Base-by-base conservation (phyloP, 164 flowering plant genomes). In the Tetrastigma voinierianum region DNA sequence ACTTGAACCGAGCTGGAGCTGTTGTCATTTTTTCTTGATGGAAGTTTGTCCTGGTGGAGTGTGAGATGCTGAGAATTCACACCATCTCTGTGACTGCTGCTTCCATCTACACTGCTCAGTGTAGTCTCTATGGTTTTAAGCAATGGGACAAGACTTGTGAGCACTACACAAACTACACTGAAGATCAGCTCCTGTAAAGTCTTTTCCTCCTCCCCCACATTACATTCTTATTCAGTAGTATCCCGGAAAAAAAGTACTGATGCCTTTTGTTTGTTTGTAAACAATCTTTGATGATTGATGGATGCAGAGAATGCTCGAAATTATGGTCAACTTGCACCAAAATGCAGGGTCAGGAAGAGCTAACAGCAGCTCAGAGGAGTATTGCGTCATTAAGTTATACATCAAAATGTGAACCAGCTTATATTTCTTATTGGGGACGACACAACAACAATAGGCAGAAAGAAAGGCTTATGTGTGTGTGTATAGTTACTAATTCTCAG, bases 31-130 rank as follows among this genome's bases (percentile, higher is more conserved):
- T n/a, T 82, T 77, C 75, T 66, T 84, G n/a, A n/a, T n/a, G 9
- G 88, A 84, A 76, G 86, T 85, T 19, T 73, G 77, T n/a, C 51
- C 80, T 85, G 3, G 87, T 85, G 71, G 86, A n/a, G 72, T 83
- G 81, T 65, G 86, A 83, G 65, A 85, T 85, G 89, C 80, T 85
- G 24, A 81, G n/a, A 78, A 67, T 83, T 63, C 64, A 79, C 86
- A 65, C 84, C 89, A 25, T 85, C n/a, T n/a, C 21, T 81, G 46
- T 20, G 83, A 20, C 89, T 10, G 89, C 89, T 14, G 72, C 87
- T 15, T 83, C 89, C 13, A 70, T 85, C 60, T 85, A 78, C 61
- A 75, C 87, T 10, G 87, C 89, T 46, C 81, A 78, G 47, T 73
- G 73, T 46, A 57, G 80, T 16, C 63, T 83, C 11, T 76, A 70